Percentiles rank a stretch among this genome's conserved stretches.
Evolutionary conservation across 768 basidiomycete species (phyloP).

Genomic region (Neoboletus subvelutipes): DNA sequence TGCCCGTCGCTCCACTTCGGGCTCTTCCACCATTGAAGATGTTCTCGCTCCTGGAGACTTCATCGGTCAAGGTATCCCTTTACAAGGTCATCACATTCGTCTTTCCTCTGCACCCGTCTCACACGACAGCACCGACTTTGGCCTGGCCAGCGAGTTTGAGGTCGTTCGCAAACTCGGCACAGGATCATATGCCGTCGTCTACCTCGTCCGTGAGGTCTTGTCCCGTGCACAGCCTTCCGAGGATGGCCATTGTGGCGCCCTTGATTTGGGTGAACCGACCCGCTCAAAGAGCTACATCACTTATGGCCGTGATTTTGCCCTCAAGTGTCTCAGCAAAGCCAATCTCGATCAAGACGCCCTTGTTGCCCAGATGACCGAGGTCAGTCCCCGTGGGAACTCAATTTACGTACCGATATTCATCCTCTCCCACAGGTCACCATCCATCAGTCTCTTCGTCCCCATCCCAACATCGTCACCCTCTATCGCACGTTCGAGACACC

Average conservation of each 20-base stretch:
- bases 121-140: conserved; percentile 36
- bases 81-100: conserved; percentile 67
- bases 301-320: conserved; percentile 85
- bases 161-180: conserved; percentile 85
- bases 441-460: conserved; percentile 87
- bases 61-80: conserved; percentile 62
- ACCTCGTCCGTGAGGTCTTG: conserved; percentile 77
- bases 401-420: conserved; percentile 9
- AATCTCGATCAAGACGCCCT: conserved; percentile 89
- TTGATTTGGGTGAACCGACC: conserved; percentile 50
- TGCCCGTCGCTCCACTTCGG: conserved; percentile 28
- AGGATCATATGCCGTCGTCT: conserved; percentile 92
- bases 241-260: conserved; percentile 52
- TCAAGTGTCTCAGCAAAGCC: conserved; percentile 94
- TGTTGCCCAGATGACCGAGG: conserved; percentile 89
- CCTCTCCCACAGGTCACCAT: conserved; percentile 68
- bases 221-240: conserved; percentile 43
- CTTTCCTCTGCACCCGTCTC: conserved; percentile 46
- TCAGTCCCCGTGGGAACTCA: conserved; percentile 32
- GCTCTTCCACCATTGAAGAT: conserved; percentile 40
- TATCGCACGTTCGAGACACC: conserved; percentile 91
- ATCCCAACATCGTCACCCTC: conserved; percentile 93
- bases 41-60: conserved; percentile 72
- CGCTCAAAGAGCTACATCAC: conserved; percentile 37
- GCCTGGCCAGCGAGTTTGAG: conserved; percentile 69